Conservation (phyloP, 768 basidiomycete species). For the Hysterangium stoloniferum region DNA sequence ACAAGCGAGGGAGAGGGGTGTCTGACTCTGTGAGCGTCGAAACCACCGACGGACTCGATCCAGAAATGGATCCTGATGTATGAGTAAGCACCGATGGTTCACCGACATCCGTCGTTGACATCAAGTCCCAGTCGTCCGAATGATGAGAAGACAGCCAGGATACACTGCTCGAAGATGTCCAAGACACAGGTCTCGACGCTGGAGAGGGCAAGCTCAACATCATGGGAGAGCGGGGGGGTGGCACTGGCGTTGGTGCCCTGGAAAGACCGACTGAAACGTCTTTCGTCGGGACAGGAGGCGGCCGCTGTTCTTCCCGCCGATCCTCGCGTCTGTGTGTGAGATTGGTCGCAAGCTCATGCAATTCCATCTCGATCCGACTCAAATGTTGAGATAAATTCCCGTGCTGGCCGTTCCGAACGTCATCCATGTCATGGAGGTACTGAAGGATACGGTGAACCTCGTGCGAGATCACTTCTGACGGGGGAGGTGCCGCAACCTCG, state of each 20-base stretch:
- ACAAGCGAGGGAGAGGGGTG: constrained; percentile 22
- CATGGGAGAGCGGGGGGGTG: constrained; percentile 12
- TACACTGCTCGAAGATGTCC: constrained; percentile 27
- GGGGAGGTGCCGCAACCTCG: constrained; percentile 12
- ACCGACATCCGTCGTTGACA: constrained; percentile 22
- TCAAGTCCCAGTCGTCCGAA: constrained; percentile 57
- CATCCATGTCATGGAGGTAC: constrained; percentile 57
- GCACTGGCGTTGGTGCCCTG: constrained; percentile 13
- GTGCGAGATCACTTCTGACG: constrained; percentile 30
- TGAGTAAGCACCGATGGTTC: constrained; percentile 26
- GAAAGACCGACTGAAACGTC: constrained; percentile 38
- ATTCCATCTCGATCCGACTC: constrained; percentile 58
- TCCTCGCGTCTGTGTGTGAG: constrained; percentile 28
- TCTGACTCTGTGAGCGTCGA: constrained; percentile 22
- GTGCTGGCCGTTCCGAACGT: constrained; percentile 53
- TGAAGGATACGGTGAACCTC: constrained; percentile 35
- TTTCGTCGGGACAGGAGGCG: constrained; percentile 24
- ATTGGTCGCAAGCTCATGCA: constrained; percentile 54
- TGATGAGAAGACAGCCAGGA: constrained; percentile 58
- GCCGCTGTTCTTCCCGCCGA: constrained; percentile 15
- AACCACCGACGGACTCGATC: background rate
- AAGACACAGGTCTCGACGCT: constrained; percentile 32
- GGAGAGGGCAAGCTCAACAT: constrained; percentile 33
- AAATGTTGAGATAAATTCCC: constrained; percentile 61
- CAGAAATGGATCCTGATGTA: constrained; percentile 17